Evolutionary conservation across 1,284 basidiomycete genomes (phyloP).

Genomic region (Coniferiporia weirii): DNA sequence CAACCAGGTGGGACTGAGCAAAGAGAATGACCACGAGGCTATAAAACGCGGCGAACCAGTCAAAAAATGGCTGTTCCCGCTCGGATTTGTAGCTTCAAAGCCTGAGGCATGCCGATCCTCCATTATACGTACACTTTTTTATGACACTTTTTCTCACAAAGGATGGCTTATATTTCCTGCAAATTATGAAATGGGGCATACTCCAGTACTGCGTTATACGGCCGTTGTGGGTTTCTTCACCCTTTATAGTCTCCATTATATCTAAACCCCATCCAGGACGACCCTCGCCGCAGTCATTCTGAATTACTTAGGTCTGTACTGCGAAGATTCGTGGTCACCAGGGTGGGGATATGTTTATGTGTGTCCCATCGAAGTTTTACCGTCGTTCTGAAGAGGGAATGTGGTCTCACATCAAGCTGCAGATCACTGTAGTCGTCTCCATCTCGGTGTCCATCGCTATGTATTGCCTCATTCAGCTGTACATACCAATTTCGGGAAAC

Average conservation of each 20-base stretch:
- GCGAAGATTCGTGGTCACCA: conserved; percentile 64
- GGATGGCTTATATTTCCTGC: conserved; percentile 69
- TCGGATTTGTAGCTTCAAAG: conserved; percentile 58
- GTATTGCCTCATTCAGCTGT: conserved; percentile 78
- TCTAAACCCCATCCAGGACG: conserved; percentile 35
- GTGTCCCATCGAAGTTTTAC: conserved; percentile 21
- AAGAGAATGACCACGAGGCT: conserved; percentile 42
- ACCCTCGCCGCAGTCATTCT: conserved; percentile 62
- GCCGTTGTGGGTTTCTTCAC: conserved; percentile 42
- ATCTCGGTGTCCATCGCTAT: conserved; percentile 76
- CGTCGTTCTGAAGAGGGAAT: not conserved
- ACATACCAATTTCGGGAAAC: conserved; percentile 51
- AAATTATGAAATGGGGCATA: conserved; percentile 76
- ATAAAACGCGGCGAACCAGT: conserved; percentile 39
- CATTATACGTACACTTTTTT: not conserved
- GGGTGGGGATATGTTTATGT: conserved; percentile 71
- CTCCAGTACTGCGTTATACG: conserved; percentile 76
- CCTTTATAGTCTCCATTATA: not conserved
- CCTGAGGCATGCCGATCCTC: conserved; percentile 38
- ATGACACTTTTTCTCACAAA: conserved; percentile 21
- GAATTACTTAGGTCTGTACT: conserved; percentile 64
- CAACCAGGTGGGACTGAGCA: conserved; percentile 42
- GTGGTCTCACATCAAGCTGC: not conserved
- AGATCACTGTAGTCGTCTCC: conserved; percentile 62
- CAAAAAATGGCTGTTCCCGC: conserved; percentile 67